Percentiles rank a stretch among this genome's conserved stretches.
Conservation (phyloP, 768 basidiomycete species). For the Hericium coralloides region DNA sequence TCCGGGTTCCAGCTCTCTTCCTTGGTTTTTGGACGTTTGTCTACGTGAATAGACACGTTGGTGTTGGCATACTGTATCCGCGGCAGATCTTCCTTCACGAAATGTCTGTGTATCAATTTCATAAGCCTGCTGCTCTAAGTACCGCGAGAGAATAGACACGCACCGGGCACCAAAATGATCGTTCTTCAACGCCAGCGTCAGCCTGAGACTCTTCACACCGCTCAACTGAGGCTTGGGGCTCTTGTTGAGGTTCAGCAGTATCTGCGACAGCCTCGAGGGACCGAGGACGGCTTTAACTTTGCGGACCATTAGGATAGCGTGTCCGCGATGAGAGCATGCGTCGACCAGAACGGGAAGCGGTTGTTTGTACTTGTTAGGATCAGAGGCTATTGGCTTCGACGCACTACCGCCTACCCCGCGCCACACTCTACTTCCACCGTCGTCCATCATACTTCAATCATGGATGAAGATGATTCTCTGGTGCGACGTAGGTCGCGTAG, state of each 20-base stretch:
- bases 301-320: slow-evolving; percentile 19
- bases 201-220: slow-evolving; percentile 40
- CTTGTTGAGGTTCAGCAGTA: slow-evolving; percentile 42
- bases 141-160: slow-evolving; percentile 11
- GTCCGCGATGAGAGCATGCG: background rate
- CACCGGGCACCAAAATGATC: slow-evolving; percentile 74
- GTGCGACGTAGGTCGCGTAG: slow-evolving; percentile 54
- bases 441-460: slow-evolving; percentile 6
- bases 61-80: slow-evolving; percentile 76
- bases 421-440: background rate
- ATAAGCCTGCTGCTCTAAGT: background rate
- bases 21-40: slow-evolving; percentile 41
- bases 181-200: slow-evolving; percentile 52
- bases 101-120: slow-evolving; percentile 40
- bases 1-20: slow-evolving; percentile 53
- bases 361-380: background rate
- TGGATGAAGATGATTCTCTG: slow-evolving; percentile 33
- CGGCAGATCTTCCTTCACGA: slow-evolving; percentile 70
- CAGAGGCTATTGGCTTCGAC: background rate
- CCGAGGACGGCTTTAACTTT: slow-evolving; percentile 24
- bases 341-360: background rate
- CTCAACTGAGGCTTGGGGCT: slow-evolving; percentile 41
- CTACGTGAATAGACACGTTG: slow-evolving; percentile 47
- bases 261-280: slow-evolving; percentile 45
- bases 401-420: background rate